These are phyloP conservation scores for Mucor plumbeus DNA, from an alignment of 371 early-diverging fungal species.

Conservation along the genomic window DNA sequence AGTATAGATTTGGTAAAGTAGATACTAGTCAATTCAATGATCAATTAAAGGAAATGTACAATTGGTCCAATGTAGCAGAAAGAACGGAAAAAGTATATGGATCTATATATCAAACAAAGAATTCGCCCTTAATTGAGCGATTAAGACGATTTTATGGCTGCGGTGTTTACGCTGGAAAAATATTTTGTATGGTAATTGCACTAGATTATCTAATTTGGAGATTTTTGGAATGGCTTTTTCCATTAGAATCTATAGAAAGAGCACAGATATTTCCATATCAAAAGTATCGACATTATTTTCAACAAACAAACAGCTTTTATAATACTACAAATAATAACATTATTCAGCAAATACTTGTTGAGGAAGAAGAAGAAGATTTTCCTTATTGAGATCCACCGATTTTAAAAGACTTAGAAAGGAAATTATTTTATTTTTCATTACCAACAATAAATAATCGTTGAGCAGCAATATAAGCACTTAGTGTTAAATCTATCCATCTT, in stretches of 20 bases:
- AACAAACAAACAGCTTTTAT: conserved; percentile 11
- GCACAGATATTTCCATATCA: conserved; percentile 72
- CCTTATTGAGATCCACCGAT: conserved; percentile 2
- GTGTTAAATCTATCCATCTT: conserved; percentile 17
- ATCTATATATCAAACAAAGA: conserved; percentile 64
- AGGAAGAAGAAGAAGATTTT: conserved; percentile 21
- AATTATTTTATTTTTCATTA: not conserved
- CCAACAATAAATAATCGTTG: conserved; percentile 10
- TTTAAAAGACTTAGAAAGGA: not conserved
- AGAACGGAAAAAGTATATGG: conserved; percentile 90
- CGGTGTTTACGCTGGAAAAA: conserved; percentile 92
- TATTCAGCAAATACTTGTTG: conserved; percentile 9
- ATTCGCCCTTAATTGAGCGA: conserved; percentile 84
- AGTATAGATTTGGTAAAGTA: conserved; percentile 68
- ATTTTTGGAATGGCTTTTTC: conserved; percentile 86
- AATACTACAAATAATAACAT: conserved; percentile 1
- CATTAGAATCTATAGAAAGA: conserved; percentile 71
- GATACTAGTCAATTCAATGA: conserved; percentile 81
- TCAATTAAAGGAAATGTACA: conserved; percentile 91
- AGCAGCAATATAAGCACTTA: conserved; percentile 30
- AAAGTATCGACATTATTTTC: conserved; percentile 49
- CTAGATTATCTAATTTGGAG: conserved; percentile 83
- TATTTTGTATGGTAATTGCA: conserved; percentile 89
- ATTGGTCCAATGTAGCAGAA: conserved; percentile 94
- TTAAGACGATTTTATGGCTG: conserved; percentile 86